Evolutionary conservation across 495 filamentous ascomycete genomes (phyloP).

Genomic region (Amphirosellinia nigrospora): DNA sequence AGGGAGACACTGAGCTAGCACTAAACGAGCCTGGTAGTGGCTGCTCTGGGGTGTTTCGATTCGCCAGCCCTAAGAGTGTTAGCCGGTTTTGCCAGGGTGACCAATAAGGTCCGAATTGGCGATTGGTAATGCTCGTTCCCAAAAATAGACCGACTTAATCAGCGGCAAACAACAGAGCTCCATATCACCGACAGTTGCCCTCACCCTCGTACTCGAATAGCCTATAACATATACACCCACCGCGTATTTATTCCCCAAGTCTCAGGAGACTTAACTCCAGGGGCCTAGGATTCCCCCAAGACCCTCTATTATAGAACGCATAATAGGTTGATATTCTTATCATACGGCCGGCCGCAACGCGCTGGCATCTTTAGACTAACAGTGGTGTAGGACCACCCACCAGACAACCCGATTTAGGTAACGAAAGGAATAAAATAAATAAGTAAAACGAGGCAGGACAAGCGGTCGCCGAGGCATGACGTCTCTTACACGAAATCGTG

Average conservation of each 20-base stretch:
- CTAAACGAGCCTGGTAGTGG: conserved; percentile 10
- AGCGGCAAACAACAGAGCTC: background rate
- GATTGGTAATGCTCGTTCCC: conserved; percentile 24
- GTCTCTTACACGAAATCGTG: conserved; percentile 8
- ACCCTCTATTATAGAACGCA: background rate
- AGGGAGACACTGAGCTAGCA: too few relatives aligned
- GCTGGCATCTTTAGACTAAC: background rate
- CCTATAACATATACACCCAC: conserved; percentile 16
- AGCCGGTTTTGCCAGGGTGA: conserved; percentile 4
- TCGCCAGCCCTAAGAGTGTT: conserved; percentile 23
- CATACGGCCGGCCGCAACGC: background rate
- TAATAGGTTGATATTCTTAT: conserved; percentile 26
- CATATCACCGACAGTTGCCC: background rate
- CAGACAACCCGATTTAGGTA: background rate
- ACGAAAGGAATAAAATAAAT: conserved; percentile 2
- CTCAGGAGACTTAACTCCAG: conserved; percentile 9
- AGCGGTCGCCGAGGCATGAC: conserved; percentile 3
- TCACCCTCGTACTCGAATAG: conserved; percentile 14
- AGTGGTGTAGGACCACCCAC: conserved; percentile 16
- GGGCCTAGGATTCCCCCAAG: conserved; percentile 8
- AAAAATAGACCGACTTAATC: conserved; percentile 27
- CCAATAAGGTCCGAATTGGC: conserved; percentile 11
- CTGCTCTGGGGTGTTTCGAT: conserved; percentile 8
- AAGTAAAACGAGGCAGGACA: conserved; percentile 7
- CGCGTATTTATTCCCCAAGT: conserved; percentile 7